Base-by-base conservation (phyloP, 495 filamentous ascomycete genomes). In the Podospora australis region DNA sequence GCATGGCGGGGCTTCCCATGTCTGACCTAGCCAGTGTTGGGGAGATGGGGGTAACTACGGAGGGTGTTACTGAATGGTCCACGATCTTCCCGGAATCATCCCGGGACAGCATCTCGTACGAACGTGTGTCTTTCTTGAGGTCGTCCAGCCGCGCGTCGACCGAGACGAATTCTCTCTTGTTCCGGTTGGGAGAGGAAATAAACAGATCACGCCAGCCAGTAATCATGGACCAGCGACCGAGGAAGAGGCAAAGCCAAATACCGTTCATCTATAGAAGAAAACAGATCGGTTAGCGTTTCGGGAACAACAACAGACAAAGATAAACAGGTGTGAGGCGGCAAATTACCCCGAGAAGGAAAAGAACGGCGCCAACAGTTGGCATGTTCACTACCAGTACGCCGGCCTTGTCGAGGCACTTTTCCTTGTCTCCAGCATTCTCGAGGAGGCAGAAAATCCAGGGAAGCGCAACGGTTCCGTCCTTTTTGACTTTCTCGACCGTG, bases 171-270 rank as follows among this genome's bases (percentile, higher is more conserved):
- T 97, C 92, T 67, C 65, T 55, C 69, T 77, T 59, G 70, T 60
- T 50, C 50, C 64, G 49, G 77, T 71, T 48, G 60, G 48, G 32
- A 23, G 55, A 55, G 17, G 67, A 54, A 17, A 67, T 65, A 57
- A 86, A 66, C 32, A 91, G 60, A 9, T 91, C 82, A 29, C 74
- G 50, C 92, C 92, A 98, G 44, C 86, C 94, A 13, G 73, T 73
- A 42, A 95, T 74, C 80, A 97, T 94, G 19, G 82, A 83, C 52
- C 74, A 79, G 23, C 91, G 86, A 19, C 82, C 84, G 22, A 95
- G 82, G 46, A 97, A 77, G 21, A 94, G 57, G 48, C 90, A 75
- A 49, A 82, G 79, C 84, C 91, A 95, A 41, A 97, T 72, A 8
- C 91, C 91, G 47, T 90, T 87, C 40, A 87, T 72, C 82, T 87